phyloP scores from a whole-genome alignment of 1,284 basidiomycete genomes.

The Ustilago trichophora region DNA sequence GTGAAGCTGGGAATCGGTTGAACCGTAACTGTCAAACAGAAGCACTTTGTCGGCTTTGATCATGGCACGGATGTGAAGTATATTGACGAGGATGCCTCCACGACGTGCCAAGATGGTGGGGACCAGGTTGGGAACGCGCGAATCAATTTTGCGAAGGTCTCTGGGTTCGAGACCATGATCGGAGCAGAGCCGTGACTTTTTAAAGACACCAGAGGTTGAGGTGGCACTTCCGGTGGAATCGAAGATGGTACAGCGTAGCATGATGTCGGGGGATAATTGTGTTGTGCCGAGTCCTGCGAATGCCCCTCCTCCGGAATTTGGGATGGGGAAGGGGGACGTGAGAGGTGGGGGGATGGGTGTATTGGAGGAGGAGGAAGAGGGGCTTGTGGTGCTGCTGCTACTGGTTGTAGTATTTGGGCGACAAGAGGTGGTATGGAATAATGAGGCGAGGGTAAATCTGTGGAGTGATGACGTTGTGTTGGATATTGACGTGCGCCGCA shows the following conservation, averaged over 20 bases:
- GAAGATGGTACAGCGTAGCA: slow-evolving; percentile 62
- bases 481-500: too few species aligned
- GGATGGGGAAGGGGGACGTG: not conserved
- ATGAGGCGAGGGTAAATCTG: too few species aligned
- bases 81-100: slow-evolving; percentile 83
- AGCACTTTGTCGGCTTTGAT: slow-evolving; percentile 92
- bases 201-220: slow-evolving; percentile 88
- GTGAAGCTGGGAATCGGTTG: slow-evolving; percentile 49
- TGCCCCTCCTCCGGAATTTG: too few species aligned
- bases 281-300: slow-evolving; percentile 39
- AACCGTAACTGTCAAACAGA: slow-evolving; percentile 76
- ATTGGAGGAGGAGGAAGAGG: not conserved
- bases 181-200: slow-evolving; percentile 84
- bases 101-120: slow-evolving; percentile 88
- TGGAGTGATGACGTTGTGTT: too few species aligned
- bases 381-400: not conserved
- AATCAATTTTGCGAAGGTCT: slow-evolving; percentile 96
- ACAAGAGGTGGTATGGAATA: too few species aligned
- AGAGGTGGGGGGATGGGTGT: not conserved
- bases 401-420: too few species aligned
- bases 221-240: slow-evolving; percentile 71
- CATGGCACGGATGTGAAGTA: slow-evolving; percentile 90
- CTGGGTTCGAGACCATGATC: slow-evolving; percentile 90
- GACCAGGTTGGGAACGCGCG: slow-evolving; percentile 88
- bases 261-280: slow-evolving; percentile 51